Conservation (phyloP, 495 filamentous ascomycete genomes). For the Podospora comata region DNA sequence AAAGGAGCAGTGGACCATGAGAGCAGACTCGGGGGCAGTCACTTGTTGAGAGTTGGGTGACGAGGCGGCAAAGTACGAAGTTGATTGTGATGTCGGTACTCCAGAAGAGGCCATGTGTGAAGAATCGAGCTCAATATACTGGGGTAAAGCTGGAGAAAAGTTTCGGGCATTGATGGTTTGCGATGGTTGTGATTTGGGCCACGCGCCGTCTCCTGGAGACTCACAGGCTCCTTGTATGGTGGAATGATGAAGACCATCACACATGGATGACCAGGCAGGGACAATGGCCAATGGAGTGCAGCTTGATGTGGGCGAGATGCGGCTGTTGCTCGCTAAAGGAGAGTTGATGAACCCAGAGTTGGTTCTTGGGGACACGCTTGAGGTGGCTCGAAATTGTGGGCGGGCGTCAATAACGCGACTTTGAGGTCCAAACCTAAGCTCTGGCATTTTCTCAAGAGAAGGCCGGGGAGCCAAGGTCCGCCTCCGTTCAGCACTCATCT, state of each 20-base stretch:
- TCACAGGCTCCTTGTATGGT: not conserved
- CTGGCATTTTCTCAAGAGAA: not conserved
- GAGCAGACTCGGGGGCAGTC: not conserved
- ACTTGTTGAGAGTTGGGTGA: not conserved
- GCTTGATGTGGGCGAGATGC: not conserved
- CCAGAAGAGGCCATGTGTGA: too few species aligned
- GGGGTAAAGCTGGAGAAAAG: too few species aligned
- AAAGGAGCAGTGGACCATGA: not conserved
- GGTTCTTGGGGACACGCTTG: not conserved
- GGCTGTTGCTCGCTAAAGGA: not conserved
- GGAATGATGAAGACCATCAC: not conserved
- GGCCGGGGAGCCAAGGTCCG: not conserved
- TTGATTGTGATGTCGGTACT: too few species aligned
- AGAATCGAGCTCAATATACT: too few species aligned
- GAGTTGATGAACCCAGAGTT: not conserved
- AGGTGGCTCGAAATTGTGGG: not conserved
- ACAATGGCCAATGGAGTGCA: not conserved
- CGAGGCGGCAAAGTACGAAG: too few species aligned
- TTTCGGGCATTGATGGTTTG: too few species aligned
- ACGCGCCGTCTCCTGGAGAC: not conserved
- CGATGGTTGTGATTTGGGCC: too few species aligned
- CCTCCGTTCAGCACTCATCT: not conserved
- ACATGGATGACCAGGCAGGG: not conserved
- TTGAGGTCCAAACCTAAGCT: not conserved
- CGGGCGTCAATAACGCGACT: not conserved